phyloP scores from a whole-genome alignment of 768 basidiomycete genomes.

The Pleurotus ostreatus region DNA sequence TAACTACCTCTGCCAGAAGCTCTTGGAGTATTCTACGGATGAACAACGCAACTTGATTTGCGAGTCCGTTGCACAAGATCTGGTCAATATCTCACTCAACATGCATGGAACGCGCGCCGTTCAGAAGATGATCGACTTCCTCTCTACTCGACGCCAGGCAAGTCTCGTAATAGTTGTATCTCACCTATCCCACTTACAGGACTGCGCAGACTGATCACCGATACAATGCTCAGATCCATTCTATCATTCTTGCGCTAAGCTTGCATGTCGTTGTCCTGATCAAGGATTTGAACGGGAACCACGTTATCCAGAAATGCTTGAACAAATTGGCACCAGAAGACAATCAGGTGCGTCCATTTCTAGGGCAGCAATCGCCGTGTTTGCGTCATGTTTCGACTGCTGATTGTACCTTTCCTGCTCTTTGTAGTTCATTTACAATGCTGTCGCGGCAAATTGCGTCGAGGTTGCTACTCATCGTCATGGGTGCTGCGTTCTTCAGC shows the following conservation, averaged over 20 bases:
- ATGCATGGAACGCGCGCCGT: constrained; percentile 99
- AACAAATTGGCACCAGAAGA: constrained; percentile 98
- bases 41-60: constrained; percentile 96
- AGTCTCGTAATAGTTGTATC: constrained; percentile 33
- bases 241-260: constrained; percentile 94
- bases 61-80: constrained; percentile 94
- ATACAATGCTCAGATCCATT: constrained; percentile 90
- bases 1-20: constrained; percentile 97
- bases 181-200: constrained; percentile 49
- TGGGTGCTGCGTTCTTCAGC: constrained; percentile 96
- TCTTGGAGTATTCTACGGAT: constrained; percentile 94
- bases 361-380: not conserved
- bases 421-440: constrained; percentile 93
- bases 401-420: not conserved
- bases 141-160: constrained; percentile 91
- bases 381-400: not conserved
- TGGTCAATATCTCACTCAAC: constrained; percentile 97
- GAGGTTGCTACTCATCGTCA: constrained; percentile 98
- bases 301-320: constrained; percentile 98
- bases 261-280: constrained; percentile 98
- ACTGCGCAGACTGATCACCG: constrained; percentile 68
- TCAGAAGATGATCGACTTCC: constrained; percentile 99
- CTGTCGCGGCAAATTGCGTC: constrained; percentile 97
- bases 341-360: constrained; percentile 67
- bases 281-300: constrained; percentile 97